Conservation (phyloP, 2,329 filamentous ascomycete genomes). For the Pyricularia sp. region DNA sequence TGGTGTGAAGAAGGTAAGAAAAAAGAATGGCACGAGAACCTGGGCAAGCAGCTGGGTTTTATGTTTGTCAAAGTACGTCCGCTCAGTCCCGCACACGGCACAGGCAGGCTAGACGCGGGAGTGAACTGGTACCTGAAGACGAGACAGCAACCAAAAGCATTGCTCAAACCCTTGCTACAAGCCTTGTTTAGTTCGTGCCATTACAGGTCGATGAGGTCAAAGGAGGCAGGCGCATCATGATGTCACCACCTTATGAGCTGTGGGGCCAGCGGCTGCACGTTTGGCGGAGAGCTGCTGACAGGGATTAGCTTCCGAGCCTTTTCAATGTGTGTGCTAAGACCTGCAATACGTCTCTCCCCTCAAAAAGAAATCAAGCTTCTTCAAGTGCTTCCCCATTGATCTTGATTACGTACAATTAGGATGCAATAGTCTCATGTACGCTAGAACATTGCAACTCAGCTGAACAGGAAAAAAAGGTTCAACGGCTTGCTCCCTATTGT, state of each 20-base stretch:
- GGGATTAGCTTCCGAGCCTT: not conserved
- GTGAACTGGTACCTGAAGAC: constrained; percentile 6
- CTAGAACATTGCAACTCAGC: not conserved
- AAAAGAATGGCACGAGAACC: not conserved
- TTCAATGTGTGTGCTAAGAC: not conserved
- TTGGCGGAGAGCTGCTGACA: not conserved
- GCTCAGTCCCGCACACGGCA: not conserved
- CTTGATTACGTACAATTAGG: not conserved
- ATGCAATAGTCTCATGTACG: not conserved
- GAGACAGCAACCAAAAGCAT: not conserved
- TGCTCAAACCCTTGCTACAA: not conserved
- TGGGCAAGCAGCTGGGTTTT: not conserved
- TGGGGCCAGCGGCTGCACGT: not conserved
- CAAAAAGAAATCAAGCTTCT: not conserved
- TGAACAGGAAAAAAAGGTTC: not conserved
- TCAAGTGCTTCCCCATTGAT: not conserved
- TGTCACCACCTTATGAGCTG: constrained; percentile 24
- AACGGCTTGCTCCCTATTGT: not conserved
- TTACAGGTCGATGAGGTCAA: constrained; percentile 1
- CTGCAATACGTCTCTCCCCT: not conserved
- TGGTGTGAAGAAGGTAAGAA: not conserved
- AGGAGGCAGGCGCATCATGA: constrained; percentile 16
- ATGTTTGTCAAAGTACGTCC: not conserved
- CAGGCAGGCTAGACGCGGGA: not conserved
- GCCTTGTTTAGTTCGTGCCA: not conserved